Evolutionary conservation across 106 monocot genomes (phyloP), one percentile per base, ranked within the genome.

Genomic region (Dioscorea zingiberensis): DNA sequence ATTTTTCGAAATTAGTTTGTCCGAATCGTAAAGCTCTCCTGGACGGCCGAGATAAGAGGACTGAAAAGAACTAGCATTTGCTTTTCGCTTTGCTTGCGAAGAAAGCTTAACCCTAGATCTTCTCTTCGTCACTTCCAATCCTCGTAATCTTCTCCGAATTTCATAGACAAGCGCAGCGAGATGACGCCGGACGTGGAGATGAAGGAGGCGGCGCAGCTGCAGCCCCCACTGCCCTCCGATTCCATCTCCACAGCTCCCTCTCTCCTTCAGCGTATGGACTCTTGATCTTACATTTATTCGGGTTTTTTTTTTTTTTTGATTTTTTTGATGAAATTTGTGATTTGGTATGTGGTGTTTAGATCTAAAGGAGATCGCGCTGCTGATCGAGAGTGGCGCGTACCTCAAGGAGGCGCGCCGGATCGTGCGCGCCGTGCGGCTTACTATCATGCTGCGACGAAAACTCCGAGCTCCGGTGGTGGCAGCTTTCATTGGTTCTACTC

Each of bases 321-420:
- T 18, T 2, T 59, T 68, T 67, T 16, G 18, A 29, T 38, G 38
- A 38, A 3, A 8, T 48, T 59, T 38, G 4, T 6, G 38, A 0
- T 38, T 38, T 38, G 38, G 38, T 1, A 38, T 38, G 6, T 38
- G 38, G 48, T 23, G 1, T 29, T 21, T 65, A 97, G 95, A 85
- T 85, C 71, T 92, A 84, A 98, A 92, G 84, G 92, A 98, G 79
- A 89, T 92, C 47, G 79, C 80, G 1, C 56, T 75, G 55, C 44
- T 98, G 79, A 86, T 98, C 63, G 92, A 92, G 71, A 76, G 77
- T 1, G 97, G 92, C 25, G 86, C 92, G 17, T 81, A 86, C 57
- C 28, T 75, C 53, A 92, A 92, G 79, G 97, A 98, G 88, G 86
- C 84, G 47, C 86, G 97, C 24, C 81, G 81, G 69, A 89, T 98